These are phyloP conservation scores for Hypoxylon sp. DNA, from an alignment of 2,329 filamentous ascomycete genomes.

Conservation along the genomic window DNA sequence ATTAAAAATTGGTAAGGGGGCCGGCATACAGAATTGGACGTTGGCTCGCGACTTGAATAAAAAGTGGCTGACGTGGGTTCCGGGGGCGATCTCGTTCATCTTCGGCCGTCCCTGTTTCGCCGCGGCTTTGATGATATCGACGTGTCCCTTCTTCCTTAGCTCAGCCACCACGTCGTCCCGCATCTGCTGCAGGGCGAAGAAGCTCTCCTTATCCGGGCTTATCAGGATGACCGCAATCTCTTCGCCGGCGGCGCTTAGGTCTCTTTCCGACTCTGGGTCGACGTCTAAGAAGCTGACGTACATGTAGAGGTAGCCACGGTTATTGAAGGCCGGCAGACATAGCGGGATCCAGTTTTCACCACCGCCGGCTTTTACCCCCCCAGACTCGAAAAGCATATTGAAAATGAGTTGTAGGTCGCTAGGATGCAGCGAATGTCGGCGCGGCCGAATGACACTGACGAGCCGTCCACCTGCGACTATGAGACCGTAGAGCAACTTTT, in stretches of 20 bases:
- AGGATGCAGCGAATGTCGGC: slow-evolving; percentile 94
- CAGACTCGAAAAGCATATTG: slow-evolving; percentile 98
- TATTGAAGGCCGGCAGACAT: slow-evolving; percentile 97
- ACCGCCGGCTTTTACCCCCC: slow-evolving; percentile 86
- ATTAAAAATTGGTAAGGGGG: slow-evolving; percentile 76
- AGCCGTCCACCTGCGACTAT: slow-evolving; percentile 92
- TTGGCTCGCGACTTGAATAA: slow-evolving; percentile 95
- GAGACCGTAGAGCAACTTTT: slow-evolving; percentile 88
- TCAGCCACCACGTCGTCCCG: slow-evolving; percentile 73
- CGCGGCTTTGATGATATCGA: slow-evolving; percentile 79
- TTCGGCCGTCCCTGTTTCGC: slow-evolving; percentile 77
- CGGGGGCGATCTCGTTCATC: slow-evolving; percentile 81
- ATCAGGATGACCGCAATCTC: slow-evolving; percentile 94
- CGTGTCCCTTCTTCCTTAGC: slow-evolving; percentile 79
- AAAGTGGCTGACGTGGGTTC: slow-evolving; percentile 87
- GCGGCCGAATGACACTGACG: slow-evolving; percentile 93
- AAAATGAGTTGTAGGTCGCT: slow-evolving; percentile 97
- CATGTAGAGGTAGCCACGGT: slow-evolving; percentile 96
- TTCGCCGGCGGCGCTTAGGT: slow-evolving; percentile 74
- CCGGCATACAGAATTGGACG: slow-evolving; percentile 95
- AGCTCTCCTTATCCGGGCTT: slow-evolving; percentile 91
- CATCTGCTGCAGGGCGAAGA: slow-evolving; percentile 86
- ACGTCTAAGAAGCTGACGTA: slow-evolving; percentile 93
- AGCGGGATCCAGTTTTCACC: slow-evolving; percentile 98
- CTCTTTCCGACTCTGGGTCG: slow-evolving; percentile 55